Conservation (phyloP, 352 stramenopile genomes). For the Pythium periplocum region DNA sequence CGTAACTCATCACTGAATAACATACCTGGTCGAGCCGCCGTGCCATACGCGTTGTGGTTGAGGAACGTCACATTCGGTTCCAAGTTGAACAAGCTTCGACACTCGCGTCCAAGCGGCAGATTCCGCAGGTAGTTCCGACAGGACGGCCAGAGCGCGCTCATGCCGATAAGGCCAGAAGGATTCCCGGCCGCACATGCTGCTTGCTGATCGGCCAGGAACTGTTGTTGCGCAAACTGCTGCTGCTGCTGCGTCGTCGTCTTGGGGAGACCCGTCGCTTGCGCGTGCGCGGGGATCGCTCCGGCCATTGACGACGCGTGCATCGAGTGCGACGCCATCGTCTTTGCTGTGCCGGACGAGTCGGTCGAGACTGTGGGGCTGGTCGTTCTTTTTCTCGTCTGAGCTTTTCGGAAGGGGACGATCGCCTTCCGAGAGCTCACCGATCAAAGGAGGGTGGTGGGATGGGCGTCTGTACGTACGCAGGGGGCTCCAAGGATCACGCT, state of each 20-base stretch:
- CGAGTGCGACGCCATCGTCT: conserved; percentile 17
- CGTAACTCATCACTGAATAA: conserved; percentile 1
- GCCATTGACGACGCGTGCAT: conserved; percentile 15
- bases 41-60: conserved; percentile 82
- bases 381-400: no score
- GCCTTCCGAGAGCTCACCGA: no score
- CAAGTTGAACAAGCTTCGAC: conserved; percentile 72
- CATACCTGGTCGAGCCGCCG: conserved; percentile 51
- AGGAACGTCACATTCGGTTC: conserved; percentile 76
- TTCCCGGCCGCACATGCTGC: conserved; percentile 9
- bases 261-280: background rate
- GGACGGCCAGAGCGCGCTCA: conserved; percentile 68
- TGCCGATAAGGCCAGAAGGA: conserved; percentile 23
- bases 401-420: no score
- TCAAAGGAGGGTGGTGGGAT: no score
- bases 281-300: conserved; percentile 14
- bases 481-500: no score
- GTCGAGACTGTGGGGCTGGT: no score
- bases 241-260: conserved; percentile 1
- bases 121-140: conserved; percentile 58
- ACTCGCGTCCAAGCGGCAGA: conserved; percentile 56
- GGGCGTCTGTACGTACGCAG: no score
- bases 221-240: conserved; percentile 10
- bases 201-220: conserved; percentile 9
- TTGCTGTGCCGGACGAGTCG: no score